Evolutionary conservation across 164 flowering plant genomes (phyloP), one percentile per base, ranked within the genome.

Genomic region (Vitis riparia): DNA sequence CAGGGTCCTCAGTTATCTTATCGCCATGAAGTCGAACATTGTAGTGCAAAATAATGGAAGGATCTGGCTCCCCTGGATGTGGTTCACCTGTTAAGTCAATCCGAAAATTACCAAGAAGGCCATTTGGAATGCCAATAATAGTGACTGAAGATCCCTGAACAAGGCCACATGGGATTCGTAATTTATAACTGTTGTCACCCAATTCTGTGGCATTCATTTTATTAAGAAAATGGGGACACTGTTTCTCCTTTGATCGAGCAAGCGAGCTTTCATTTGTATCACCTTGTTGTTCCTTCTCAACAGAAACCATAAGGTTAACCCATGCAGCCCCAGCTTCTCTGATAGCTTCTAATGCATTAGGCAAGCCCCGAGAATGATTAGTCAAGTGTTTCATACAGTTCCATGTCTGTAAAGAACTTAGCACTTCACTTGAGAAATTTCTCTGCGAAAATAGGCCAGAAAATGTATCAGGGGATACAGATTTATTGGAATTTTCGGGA

Each of bases 61-160:
- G 99, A 80, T 93, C 97, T 62, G 97, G 97, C 83, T 96, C 99
- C 75, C 93, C 97, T 0, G 99, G 98, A 66, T 91, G 89, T 16
- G 88, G 83, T 72, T 88, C 89, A 60, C 97, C 99, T 19, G 90
- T 89, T 65, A 93, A 80, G 75, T 96, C 98, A 70, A 96, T 87
- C 67, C 87, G 87, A 77, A 96, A 90, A 72, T 93, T 87, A 61
- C 99, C 99, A 76, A 93, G 92, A 80, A 89, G 83, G 50, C 99
- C 99, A 86, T 74, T 80, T 68, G 99, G 99, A 70, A 83, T 88
- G 64, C 97, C 98, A 73, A 96, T 92, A 44, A 96, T 69, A 23
- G 99, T 91, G 68, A 96, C 80, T 17, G 98, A 89, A 75, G 99
- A 96, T 65, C 98, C 97, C 73, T 96, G 97, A 72, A 93, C 87